phyloP scores from a whole-genome alignment of 805 yeast genomes.

The Blastobotrys chiropterorum region DNA sequence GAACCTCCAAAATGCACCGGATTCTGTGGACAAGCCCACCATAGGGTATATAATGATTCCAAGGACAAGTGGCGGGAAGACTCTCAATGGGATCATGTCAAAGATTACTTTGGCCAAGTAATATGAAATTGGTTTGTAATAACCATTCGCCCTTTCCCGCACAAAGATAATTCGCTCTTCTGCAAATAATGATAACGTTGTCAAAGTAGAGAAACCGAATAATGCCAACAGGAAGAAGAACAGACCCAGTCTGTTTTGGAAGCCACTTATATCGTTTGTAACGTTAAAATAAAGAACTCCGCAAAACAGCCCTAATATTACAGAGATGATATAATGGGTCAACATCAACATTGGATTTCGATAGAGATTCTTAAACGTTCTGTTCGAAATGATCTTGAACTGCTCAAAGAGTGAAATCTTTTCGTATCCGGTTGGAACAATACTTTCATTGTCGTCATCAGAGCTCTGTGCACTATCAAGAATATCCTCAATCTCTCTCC shows the following conservation, averaged over 20 bases:
- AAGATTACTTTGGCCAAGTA: constrained; percentile 79
- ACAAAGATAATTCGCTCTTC: constrained; percentile 83
- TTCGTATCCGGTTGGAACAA: constrained; percentile 24
- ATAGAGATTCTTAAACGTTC: constrained; percentile 89
- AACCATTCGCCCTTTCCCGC: constrained; percentile 90
- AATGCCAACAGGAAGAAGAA: constrained; percentile 86
- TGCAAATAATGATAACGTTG: constrained; percentile 85
- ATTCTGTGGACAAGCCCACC: constrained; percentile 78
- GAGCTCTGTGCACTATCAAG: constrained; percentile 3
- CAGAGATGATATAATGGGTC: constrained; percentile 75
- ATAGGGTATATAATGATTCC: constrained; percentile 81
- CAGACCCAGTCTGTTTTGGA: constrained; percentile 90
- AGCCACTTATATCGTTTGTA: constrained; percentile 86
- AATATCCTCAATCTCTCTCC: constrained; percentile 20
- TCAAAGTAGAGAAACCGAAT: constrained; percentile 90
- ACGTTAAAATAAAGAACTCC: constrained; percentile 81
- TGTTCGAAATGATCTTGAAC: constrained; percentile 63
- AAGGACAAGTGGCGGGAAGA: constrained; percentile 84
- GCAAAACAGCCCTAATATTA: constrained; percentile 73
- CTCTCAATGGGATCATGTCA: constrained; percentile 86
- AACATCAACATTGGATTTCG: constrained; percentile 85
- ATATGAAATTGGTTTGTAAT: constrained; percentile 82
- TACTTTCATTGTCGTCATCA: constrained; percentile 1
- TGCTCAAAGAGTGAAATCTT: constrained; percentile 62
- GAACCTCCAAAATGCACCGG: constrained; percentile 66